Percentiles rank a stretch among this genome's conserved stretches.
Evolutionary conservation across 805 yeast species (phyloP).

Genomic region (Candida chilensis): DNA sequence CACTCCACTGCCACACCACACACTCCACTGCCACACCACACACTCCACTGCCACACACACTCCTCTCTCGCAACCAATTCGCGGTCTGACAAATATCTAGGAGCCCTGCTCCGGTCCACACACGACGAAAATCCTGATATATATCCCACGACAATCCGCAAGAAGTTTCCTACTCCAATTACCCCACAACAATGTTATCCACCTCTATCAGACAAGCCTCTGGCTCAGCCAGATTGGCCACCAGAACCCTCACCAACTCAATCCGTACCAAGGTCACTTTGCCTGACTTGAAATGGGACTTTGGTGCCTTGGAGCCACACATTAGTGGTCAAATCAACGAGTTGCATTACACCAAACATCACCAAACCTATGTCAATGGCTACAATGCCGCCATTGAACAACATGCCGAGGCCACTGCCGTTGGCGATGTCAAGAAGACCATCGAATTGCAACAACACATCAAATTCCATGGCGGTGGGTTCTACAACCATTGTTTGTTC

Average conservation of each 20-base stretch:
- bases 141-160: too few species aligned
- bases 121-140: too few species aligned
- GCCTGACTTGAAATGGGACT: constrained; percentile 80
- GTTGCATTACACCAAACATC: constrained; percentile 83
- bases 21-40: too few species aligned
- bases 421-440: constrained; percentile 49
- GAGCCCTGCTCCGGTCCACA: too few species aligned
- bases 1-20: too few species aligned
- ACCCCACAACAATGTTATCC: too few species aligned
- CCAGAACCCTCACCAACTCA: constrained; percentile 6
- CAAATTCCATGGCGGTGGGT: constrained; percentile 93
- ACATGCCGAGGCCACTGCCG: constrained; percentile 51
- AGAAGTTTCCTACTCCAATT: too few species aligned
- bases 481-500: constrained; percentile 75
- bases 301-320: constrained; percentile 77
- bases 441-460: constrained; percentile 63
- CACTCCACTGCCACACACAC: too few species aligned
- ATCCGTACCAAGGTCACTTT: constrained; percentile 60
- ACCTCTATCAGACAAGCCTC: too few species aligned
- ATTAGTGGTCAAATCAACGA: constrained; percentile 85
- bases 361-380: constrained; percentile 84
- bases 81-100: too few species aligned
- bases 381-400: constrained; percentile 74
- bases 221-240: too few species aligned
- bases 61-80: too few species aligned